These are phyloP conservation scores for Mucor mucedo DNA, from an alignment of 371 early-diverging fungal genomes.

Conservation along the genomic window DNA sequence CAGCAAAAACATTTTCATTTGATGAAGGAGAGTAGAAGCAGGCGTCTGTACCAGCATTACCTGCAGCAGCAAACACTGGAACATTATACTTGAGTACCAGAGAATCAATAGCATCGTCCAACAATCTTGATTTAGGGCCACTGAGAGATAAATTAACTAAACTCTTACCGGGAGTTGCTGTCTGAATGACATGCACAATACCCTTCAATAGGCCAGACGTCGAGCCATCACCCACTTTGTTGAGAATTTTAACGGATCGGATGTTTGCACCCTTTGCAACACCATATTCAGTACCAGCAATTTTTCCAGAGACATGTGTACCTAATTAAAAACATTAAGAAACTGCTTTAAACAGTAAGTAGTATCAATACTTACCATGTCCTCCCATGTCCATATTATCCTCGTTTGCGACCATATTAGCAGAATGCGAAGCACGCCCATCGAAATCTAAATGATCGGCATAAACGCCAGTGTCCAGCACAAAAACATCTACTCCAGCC, in stretches of 20 bases:
- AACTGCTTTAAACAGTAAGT: background rate
- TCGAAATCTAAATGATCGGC: constrained; percentile 76
- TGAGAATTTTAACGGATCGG: constrained; percentile 72
- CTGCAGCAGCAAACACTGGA: constrained; percentile 71
- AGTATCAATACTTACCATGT: constrained; percentile 61
- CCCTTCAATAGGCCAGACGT: constrained; percentile 72
- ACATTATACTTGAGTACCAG: constrained; percentile 49
- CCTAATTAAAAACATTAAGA: constrained; percentile 31
- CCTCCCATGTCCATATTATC: constrained; percentile 70
- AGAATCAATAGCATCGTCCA: constrained; percentile 44
- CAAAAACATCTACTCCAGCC: constrained; percentile 65
- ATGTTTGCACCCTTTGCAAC: constrained; percentile 78
- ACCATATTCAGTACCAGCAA: constrained; percentile 72
- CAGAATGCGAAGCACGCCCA: constrained; percentile 71
- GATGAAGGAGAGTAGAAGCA: constrained; percentile 76
- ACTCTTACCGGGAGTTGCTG: constrained; percentile 36
- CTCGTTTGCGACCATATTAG: constrained; percentile 52
- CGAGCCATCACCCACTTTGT: constrained; percentile 57
- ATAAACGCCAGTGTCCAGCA: constrained; percentile 81
- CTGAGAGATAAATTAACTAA: constrained; percentile 66
- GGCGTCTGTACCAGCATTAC: constrained; percentile 69
- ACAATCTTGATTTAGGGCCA: constrained; percentile 44
- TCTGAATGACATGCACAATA: constrained; percentile 43
- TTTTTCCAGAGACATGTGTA: constrained; percentile 81
- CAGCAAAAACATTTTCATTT: constrained; percentile 65